Conservation (phyloP, 139 green algal species). For the Monoraphidium neglectum region DNA sequence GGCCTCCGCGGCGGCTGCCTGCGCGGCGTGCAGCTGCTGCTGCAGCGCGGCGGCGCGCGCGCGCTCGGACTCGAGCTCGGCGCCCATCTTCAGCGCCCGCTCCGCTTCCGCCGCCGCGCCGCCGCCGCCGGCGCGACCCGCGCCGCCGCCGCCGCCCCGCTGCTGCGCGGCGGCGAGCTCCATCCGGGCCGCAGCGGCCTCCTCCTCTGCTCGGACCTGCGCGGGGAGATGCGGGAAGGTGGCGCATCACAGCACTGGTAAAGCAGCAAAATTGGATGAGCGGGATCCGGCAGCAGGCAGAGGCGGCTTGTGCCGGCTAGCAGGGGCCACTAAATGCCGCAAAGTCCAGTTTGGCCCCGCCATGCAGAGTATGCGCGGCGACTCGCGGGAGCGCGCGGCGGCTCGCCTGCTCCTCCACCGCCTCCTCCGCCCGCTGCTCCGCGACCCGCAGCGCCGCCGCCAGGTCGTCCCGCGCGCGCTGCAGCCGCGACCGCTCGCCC, state of each 20-base stretch:
- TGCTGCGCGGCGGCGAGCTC: constrained; percentile 55
- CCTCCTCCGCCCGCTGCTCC: constrained; percentile 45
- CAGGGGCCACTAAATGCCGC: too few relatives aligned
- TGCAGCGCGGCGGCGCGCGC: constrained; percentile 7
- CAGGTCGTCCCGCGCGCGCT: constrained; percentile 38
- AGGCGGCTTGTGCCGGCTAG: too few relatives aligned
- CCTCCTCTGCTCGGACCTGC: constrained; percentile 55
- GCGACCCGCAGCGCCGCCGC: constrained; percentile 44
- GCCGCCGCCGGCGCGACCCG: not conserved
- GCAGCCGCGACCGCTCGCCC: constrained; percentile 34
- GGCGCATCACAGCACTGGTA: too few relatives aligned
- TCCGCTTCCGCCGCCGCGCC: constrained; percentile 13
- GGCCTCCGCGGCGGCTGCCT: constrained; percentile 6
- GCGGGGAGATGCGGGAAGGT: too few relatives aligned
- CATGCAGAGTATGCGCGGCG: too few relatives aligned
- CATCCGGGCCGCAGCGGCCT: constrained; percentile 36
- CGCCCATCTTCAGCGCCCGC: constrained; percentile 23
- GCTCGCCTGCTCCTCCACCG: constrained; percentile 69
- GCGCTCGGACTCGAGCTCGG: constrained; percentile 8
- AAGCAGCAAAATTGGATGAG: too few relatives aligned
- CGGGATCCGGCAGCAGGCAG: too few relatives aligned
- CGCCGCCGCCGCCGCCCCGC: not conserved
- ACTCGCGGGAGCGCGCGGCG: too few relatives aligned
- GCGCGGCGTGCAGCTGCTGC: constrained; percentile 28
- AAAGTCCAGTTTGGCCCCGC: too few relatives aligned